phyloP scores from a whole-genome alignment of 2,329 filamentous ascomycete species.

The Hymenoscyphus fraxineus region DNA sequence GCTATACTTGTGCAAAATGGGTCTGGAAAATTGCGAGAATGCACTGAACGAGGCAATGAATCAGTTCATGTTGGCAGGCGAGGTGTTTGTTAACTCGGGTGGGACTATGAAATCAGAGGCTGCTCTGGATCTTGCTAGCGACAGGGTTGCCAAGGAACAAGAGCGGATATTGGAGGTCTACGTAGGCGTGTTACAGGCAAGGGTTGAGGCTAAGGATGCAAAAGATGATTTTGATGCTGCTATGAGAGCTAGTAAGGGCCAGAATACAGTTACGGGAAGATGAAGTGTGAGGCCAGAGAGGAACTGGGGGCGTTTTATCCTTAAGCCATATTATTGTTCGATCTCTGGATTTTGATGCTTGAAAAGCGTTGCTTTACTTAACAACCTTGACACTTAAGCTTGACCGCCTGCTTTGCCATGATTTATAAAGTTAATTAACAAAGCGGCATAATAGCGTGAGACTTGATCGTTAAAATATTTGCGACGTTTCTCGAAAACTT shows the following conservation, averaged over 20 bases:
- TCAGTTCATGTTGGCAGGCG: neutral
- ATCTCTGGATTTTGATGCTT: neutral
- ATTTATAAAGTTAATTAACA: too few relatives aligned
- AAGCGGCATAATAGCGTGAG: too few relatives aligned
- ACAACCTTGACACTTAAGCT: too few relatives aligned
- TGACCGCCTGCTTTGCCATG: too few relatives aligned
- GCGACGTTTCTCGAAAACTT: too few relatives aligned
- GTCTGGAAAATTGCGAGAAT: neutral
- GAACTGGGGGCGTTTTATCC: too few relatives aligned
- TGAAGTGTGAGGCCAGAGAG: neutral
- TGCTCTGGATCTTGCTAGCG: neutral
- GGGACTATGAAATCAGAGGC: neutral
- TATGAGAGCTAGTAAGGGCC: neutral
- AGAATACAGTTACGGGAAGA: neutral
- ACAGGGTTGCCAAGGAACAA: neutral
- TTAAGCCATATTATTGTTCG: neutral
- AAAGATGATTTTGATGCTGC: neutral
- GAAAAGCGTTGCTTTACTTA: too few relatives aligned
- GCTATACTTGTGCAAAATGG: neutral
- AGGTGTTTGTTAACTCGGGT: neutral
- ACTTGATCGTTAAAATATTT: too few relatives aligned
- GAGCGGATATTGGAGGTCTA: neutral
- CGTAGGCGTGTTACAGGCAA: neutral
- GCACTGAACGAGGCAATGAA: neutral
- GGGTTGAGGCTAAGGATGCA: neutral